Base-by-base conservation (phyloP, 73 alveolate species). In the Paramecium sonneborni region DNA sequence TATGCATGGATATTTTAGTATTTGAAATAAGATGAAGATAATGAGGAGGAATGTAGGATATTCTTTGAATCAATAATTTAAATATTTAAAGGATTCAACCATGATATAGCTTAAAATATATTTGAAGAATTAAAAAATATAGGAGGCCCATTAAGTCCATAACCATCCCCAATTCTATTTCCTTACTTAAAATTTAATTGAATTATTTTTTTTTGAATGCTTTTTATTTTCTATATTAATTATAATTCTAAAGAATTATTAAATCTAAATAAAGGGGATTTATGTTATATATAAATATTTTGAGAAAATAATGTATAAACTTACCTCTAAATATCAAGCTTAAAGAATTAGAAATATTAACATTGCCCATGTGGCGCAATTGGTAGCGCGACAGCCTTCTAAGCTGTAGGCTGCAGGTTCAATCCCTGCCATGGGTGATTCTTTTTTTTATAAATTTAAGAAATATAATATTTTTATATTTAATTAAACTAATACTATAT, bases 311-410 rank as follows among this genome's bases (percentile, higher is more conserved):
- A 3, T n/a, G 68, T 21, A 4, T 1, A 15, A 52, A 3, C 23
- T 52, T 52, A 52, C 68, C 20, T 5, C 68, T 52, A 52, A 52
- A 15, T 52, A 52, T 52, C 68, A 15, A 52, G 68, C 26, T 52
- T 52, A 1, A n/a, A n/a, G 68, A 62, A 62, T 23, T 21, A 23
- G 30, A 26, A 23, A 62, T 32, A 62, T 62, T 26, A 74, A 74
- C 87, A 28, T 79, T 79, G 90, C 90, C 90, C 90, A 79, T 79
- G 90, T 79, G 90, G 90, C 90, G 90, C 90, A 79, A 79, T 79
- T 79, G 90, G 90, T 79, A 79, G 90, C 90, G 90, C 90, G 90
- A 79, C 90, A 79, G 90, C 90, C 90, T 79, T 79, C 90, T 79
- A 79, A 79, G 90, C 90, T 79, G 90, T 79, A 79, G 90, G 90